Evolutionary conservation across 2,329 filamentous ascomycete species (phyloP), one percentile per base, ranked within the genome.

Genomic region (Amylocarpus encephaloides): DNA sequence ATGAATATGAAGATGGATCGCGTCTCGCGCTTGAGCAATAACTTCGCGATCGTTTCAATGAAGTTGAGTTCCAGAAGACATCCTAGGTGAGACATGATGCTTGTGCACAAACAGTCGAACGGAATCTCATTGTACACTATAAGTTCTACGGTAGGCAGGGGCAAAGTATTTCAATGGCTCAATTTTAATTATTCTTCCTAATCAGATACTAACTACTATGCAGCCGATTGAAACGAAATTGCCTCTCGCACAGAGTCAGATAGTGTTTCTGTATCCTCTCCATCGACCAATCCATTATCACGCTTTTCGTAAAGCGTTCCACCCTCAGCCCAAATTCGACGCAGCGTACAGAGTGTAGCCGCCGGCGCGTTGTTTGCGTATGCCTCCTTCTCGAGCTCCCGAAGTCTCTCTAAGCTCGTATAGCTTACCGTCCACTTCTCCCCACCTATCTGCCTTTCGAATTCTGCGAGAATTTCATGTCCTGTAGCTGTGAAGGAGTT

Each of bases 241-340:
- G 66, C 62, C 52, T 62, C 65, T 45, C 51, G 60, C 3, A 80
- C 71, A 32, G 73, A 69, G 46, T 71, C 68, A 49, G 70, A 65
- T 54, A 88, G 62, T 0, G 72, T 74, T 50, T 84, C 78, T 46
- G 76, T 64, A 22, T 77, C 68, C 7, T 72, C 73, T 3, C 71
- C 71, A 0, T 73, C 79, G 47, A 88, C 73, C 1, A 73, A 59
- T 26, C 72, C 74, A 59, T 89, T 88, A 62, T 87, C 84, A 48
- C 81, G 77, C 66, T 78, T 77, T 1, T 80, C 76, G 62, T 89
- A 88, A 41, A 88, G 64, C 0, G 85, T 89, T 1, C 82, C 82
- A 0, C 86, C 86, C 59, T 86, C 79, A 0, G 78, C 77, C 86
- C 85, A 89, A 45, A 89, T 89, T 15, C 86, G 70, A 41, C 81